Base-by-base conservation (phyloP, 441 rosid species). In the Bocquillonia castaneifolia region DNA sequence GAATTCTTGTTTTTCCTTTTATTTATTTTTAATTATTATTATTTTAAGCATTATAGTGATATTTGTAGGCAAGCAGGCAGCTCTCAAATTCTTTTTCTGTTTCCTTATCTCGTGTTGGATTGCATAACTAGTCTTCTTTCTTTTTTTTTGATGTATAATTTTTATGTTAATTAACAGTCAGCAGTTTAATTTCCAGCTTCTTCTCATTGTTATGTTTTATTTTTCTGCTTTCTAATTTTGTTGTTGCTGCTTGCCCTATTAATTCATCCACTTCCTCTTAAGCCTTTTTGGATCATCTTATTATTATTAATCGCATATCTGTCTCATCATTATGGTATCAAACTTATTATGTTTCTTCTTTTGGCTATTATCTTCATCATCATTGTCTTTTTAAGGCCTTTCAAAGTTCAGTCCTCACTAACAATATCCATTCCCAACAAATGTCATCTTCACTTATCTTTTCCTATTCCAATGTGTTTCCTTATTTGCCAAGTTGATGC, bases 221-320 rank as follows among this genome's bases (percentile, higher is more conserved):
- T 7, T 39, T 39, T 37, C 0, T 39, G 10, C 10, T 6, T 39
- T 39, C 10, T 2, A 6, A 39, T 39, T 39, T 2, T 40, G 29
- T 29, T 31, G 0, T 26, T 36, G 28, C 36, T 36, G 2, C 15
- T 26, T 8, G 17, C 9, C 37, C 6, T 10, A 53, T 51, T 23
- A 36, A 25, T 62, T 54, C 47, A 22, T 18, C 20, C 26, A 54
- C 34, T 36, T 14, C 12, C 28, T 20, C 64, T 42, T 55, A 55
- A 39, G 44, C 23, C 44, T 63, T 42, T 5, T 69, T 69, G 26
- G 74, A 59, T 68, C 32, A 26, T 45, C 37, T 59, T 60, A 44
- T 40, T 64, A 6, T 17, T 44, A 1, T 7, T 42, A 14, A 42
- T 18, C 10, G 14, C 10, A 45, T 37, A 53, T 62, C 42, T 28